Evolutionary conservation across 441 rosid genomes (phyloP).

Genomic region (Aquilaria agallochum): DNA sequence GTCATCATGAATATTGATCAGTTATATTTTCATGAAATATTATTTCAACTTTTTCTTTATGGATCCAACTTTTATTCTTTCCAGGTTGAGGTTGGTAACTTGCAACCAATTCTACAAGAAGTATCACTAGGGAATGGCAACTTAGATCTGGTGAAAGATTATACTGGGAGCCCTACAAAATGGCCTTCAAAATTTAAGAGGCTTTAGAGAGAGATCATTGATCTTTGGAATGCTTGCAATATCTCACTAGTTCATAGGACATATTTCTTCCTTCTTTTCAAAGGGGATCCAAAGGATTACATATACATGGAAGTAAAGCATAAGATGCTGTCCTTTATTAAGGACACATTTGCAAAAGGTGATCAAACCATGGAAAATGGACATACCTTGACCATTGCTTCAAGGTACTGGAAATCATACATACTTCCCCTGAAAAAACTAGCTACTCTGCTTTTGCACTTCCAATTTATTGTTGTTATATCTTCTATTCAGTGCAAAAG

Average conservation of each 20-base stretch:
- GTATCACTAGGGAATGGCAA: conserved; percentile 61
- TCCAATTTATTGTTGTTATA: not conserved
- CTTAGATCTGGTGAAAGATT: conserved; percentile 68
- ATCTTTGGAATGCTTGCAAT: conserved; percentile 81
- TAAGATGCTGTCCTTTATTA: conserved; percentile 62
- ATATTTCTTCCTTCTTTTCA: conserved; percentile 76
- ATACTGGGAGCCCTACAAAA: conserved; percentile 25
- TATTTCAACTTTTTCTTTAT: too few species aligned
- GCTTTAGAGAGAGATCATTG: conserved; percentile 61
- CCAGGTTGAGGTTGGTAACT: conserved; percentile 46
- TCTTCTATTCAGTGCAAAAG: conserved; percentile 44
- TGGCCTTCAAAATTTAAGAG: conserved; percentile 63
- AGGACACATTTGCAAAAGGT: conserved; percentile 19
- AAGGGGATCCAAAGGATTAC: conserved; percentile 75
- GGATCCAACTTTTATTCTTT: conserved; percentile 15
- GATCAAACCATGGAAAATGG: conserved; percentile 46
- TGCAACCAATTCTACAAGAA: conserved; percentile 14
- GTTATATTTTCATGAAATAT: too few species aligned
- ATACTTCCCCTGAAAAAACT: not conserved
- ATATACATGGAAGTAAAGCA: conserved; percentile 90
- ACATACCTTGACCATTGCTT: conserved; percentile 30
- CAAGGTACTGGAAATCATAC: conserved; percentile 38
- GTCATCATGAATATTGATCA: too few species aligned
- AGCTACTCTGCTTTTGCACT: not conserved
- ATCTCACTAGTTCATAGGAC: conserved; percentile 81